Conservation (phyloP, 208 protist genomes). For the Trichomonas gallinae region DNA sequence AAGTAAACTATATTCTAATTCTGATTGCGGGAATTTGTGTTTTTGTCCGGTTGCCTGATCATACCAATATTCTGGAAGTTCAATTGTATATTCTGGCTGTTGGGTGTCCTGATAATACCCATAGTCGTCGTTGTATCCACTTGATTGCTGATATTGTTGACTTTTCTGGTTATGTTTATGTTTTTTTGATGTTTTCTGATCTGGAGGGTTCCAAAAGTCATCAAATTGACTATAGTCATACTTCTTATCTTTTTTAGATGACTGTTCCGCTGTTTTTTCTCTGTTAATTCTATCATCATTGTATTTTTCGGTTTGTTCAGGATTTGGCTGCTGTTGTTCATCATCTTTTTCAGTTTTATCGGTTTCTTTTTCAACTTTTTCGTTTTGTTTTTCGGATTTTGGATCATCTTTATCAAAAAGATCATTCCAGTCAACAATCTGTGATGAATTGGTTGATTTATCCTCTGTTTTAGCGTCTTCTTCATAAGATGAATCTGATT, state of each 20-base stretch:
- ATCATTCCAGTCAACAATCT: too few relatives aligned
- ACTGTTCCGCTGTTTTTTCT: too few relatives aligned
- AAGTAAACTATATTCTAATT: background rate
- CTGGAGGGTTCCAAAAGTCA: background rate
- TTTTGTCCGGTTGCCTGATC: background rate
- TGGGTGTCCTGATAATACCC: too few relatives aligned
- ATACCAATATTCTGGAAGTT: background rate
- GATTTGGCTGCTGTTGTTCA: background rate
- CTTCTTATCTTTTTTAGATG: too few relatives aligned
- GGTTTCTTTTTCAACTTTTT: background rate
- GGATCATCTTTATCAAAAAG: background rate
- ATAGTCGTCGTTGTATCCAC: too few relatives aligned
- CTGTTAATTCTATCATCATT: background rate
- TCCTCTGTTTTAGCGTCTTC: too few relatives aligned
- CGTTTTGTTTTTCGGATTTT: background rate
- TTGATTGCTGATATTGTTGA: background rate
- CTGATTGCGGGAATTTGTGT: background rate
- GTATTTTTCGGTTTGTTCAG: background rate
- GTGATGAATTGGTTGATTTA: too few relatives aligned
- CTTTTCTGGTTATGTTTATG: background rate
- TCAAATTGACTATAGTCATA: background rate
- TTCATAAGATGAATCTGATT: too few relatives aligned
- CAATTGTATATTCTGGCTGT: too few relatives aligned
- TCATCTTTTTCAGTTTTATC: background rate
- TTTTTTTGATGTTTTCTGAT: background rate